Evolutionary conservation across 768 basidiomycete genomes (phyloP), one percentile per base, ranked within the genome.

Genomic region (Kwoniella dejecticola): DNA sequence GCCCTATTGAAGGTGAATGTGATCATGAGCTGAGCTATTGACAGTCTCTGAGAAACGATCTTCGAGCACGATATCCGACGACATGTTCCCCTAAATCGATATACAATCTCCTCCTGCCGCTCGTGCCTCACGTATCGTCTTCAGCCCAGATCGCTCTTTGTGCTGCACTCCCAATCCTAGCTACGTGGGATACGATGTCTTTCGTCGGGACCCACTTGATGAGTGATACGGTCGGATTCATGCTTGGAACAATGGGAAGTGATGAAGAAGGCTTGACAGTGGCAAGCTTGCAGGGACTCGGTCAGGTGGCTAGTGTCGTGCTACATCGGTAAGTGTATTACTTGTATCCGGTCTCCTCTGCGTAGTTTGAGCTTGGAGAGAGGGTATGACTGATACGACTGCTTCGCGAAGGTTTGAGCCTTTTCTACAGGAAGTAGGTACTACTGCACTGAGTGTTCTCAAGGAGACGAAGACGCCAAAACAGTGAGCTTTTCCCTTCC

Each of bases 401-500:
- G n/a, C n/a, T n/a, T n/a, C n/a, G n/a, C 36, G 36, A 38, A 74
- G 72, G 27, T 74, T 74, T 46, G 67, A 69, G 38, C 65, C 69
- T 15, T 67, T 60, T 36, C 40, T 71, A 21, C 41, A 63, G 13
- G 52, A 30, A 7, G 67, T 67, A 11, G 69, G 63, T 19, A 13
- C 21, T 2, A 31, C 59, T 2, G 72, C 66, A 2, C 23, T 74
- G n/a, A 48, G 31, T 4, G 57, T 56, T 0, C 38, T 71, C 7
- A 44, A 64, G 27, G 36, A 57, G 13, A 19, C 27, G 23, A 56
- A 42, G 8, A 19, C 6, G 7, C 42, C 55, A 4, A 45, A 60
- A 46, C 55, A 52, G 64, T 68, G 50, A 55, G 64, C 36, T 19
- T 13, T 21, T 21, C 27, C n/a, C n/a, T n/a, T n/a, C n/a, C n/a